A percentile compares a stretch with the other conserved stretches of the same genome.
phyloP scores from a whole-genome alignment of 2,329 filamentous ascomycete species.

The Coccinonectria pachysandricola region DNA sequence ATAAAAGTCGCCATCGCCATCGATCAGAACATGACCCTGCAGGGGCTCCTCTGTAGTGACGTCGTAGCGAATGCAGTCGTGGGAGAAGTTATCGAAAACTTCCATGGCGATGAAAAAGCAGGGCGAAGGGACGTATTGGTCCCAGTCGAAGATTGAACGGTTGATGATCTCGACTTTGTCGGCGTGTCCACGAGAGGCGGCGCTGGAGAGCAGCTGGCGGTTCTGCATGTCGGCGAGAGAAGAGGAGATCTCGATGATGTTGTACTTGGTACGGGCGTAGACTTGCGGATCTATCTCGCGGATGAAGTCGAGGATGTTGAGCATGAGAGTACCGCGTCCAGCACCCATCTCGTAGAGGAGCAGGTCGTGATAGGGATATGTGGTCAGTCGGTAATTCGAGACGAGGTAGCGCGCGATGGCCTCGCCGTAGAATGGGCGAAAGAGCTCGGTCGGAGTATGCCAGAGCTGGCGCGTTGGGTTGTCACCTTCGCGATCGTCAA shows the following conservation, averaged over 20 bases:
- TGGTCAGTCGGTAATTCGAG: constrained; percentile 87
- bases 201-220: constrained; percentile 54
- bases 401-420: constrained; percentile 93
- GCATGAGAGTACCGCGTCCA: constrained; percentile 93
- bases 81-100: constrained; percentile 97
- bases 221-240: constrained; percentile 70
- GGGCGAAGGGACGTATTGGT: constrained; percentile 73
- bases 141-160: constrained; percentile 90
- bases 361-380: constrained; percentile 92
- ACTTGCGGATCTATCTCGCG: constrained; percentile 81
- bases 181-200: constrained; percentile 62
- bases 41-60: constrained; percentile 67
- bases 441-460: constrained; percentile 97
- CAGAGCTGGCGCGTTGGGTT: constrained; percentile 79
- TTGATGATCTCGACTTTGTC: constrained; percentile 93
- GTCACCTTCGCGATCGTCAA: constrained; percentile 59
- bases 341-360: constrained; percentile 99
- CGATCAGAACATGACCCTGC: constrained; percentile 82
- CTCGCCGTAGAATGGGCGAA: constrained; percentile 93
- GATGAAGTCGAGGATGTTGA: constrained; percentile 96
- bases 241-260: constrained; percentile 89
- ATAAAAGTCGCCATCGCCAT: constrained; percentile 77
- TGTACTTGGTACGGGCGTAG: constrained; percentile 86
- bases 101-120: constrained; percentile 98
- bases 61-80: constrained; percentile 90